phyloP scores from a whole-genome alignment of 1,284 basidiomycete species.

The Flammula alnicola region DNA sequence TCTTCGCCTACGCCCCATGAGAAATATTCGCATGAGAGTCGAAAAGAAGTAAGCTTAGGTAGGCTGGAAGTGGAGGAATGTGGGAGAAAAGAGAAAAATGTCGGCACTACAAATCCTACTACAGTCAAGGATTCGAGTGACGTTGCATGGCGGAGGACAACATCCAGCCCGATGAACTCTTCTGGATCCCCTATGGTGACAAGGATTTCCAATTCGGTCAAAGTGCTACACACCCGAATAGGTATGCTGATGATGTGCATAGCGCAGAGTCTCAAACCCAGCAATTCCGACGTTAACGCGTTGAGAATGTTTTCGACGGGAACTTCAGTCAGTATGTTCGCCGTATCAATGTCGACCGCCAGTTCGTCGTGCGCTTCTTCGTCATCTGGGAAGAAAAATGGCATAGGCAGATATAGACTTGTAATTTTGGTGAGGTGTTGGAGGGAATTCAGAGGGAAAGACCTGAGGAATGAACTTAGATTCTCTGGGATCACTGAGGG shows the following conservation, averaged over 20 bases:
- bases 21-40: slow-evolving; percentile 34
- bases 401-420: slow-evolving; percentile 27
- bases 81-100: slow-evolving; percentile 33
- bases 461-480: slow-evolving; percentile 17
- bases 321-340: neutral
- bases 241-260: slow-evolving; percentile 34
- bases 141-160: slow-evolving; percentile 39
- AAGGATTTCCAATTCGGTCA: slow-evolving; percentile 38
- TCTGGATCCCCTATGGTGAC: slow-evolving; percentile 27
- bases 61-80: slow-evolving; percentile 25
- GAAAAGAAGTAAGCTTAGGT: slow-evolving; percentile 38
- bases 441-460: slow-evolving; percentile 25
- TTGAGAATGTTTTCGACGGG: slow-evolving; percentile 26
- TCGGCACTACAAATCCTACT: slow-evolving; percentile 32
- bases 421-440: slow-evolving; percentile 24
- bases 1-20: slow-evolving; percentile 20
- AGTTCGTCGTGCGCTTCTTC: slow-evolving; percentile 29
- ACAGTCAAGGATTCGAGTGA: slow-evolving; percentile 37
- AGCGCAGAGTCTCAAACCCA: slow-evolving; percentile 34
- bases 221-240: slow-evolving; percentile 34
- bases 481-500: neutral
- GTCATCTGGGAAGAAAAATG: slow-evolving; percentile 35
- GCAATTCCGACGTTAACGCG: slow-evolving; percentile 26
- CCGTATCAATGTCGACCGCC: slow-evolving; percentile 18
- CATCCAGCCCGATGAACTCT: slow-evolving; percentile 35